A percentile compares a stretch with the other conserved stretches of the same genome.
These are phyloP conservation scores for Cercospora berteroae DNA, from an alignment of 2,329 filamentous ascomycete genomes.

Conservation along the genomic window DNA sequence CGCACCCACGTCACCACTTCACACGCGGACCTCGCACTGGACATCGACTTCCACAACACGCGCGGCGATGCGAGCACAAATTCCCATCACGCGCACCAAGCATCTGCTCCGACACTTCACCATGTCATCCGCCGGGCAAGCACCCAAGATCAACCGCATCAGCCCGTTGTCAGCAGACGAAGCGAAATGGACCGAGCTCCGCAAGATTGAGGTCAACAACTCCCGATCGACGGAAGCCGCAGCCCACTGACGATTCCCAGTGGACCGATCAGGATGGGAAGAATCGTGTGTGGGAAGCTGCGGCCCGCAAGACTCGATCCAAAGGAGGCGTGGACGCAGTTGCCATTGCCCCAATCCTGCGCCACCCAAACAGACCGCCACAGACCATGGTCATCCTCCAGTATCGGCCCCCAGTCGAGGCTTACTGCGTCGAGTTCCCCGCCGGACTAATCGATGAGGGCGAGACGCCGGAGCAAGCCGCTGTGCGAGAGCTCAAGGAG, in stretches of 20 bases:
- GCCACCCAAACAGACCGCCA: conserved; percentile 47
- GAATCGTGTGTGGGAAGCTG: conserved; percentile 51
- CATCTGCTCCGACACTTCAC: conserved; percentile 24
- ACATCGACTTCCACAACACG: background rate
- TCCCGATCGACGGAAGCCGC: background rate
- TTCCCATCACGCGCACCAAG: conserved; percentile 17
- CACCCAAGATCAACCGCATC: conserved; percentile 49
- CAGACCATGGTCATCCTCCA: conserved; percentile 58
- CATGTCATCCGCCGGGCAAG: conserved; percentile 39
- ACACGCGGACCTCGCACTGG: background rate
- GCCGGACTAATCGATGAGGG: conserved; percentile 59
- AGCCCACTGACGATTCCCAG: conserved; percentile 6
- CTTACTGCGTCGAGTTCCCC: conserved; percentile 59
- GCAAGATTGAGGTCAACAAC: conserved; percentile 47
- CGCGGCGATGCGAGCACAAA: conserved; percentile 6
- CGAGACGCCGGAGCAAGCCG: conserved; percentile 56
- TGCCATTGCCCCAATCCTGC: conserved; percentile 56
- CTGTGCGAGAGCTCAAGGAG: conserved; percentile 59
- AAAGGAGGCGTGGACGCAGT: conserved; percentile 60
- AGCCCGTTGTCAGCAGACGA: conserved; percentile 52
- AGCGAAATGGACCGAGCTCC: conserved; percentile 57
- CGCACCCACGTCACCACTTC: background rate
- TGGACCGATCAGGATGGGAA: conserved; percentile 42
- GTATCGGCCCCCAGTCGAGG: conserved; percentile 60
- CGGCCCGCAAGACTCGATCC: conserved; percentile 52